Conservation (phyloP, 768 basidiomycete species). For the Cyclocybe cylindracea region DNA sequence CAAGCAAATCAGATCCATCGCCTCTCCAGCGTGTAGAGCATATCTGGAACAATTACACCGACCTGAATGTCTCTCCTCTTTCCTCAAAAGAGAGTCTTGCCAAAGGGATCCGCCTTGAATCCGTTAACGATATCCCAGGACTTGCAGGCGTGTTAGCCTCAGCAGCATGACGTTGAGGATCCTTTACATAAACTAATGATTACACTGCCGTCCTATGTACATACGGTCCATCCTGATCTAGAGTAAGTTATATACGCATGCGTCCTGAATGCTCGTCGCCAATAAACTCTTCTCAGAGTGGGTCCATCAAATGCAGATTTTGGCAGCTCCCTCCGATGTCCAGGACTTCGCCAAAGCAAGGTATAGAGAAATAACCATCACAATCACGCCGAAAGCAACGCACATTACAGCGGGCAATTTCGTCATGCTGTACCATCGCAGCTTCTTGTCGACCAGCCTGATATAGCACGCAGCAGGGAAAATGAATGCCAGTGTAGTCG, state of each 20-base stretch:
- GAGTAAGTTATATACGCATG: slow-evolving; percentile 14
- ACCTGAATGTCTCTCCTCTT: slow-evolving; percentile 70
- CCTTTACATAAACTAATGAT: slow-evolving; percentile 14
- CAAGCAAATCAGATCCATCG: slow-evolving; percentile 42
- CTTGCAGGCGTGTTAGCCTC: slow-evolving; percentile 39
- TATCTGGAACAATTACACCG: slow-evolving; percentile 65
- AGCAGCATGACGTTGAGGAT: neutral
- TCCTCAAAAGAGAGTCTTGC: slow-evolving; percentile 68
- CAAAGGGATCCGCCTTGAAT: slow-evolving; percentile 66
- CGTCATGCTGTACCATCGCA: slow-evolving; percentile 66
- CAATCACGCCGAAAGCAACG: slow-evolving; percentile 70
- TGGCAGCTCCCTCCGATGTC: slow-evolving; percentile 69
- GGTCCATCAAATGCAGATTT: slow-evolving; percentile 57
- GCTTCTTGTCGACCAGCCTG: slow-evolving; percentile 58
- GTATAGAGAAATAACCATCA: slow-evolving; percentile 76
- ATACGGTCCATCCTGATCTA: slow-evolving; percentile 21
- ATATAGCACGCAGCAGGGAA: slow-evolving; percentile 88
- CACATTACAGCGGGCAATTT: slow-evolving; percentile 80
- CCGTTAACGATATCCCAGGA: slow-evolving; percentile 55
- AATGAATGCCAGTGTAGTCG: slow-evolving; percentile 90
- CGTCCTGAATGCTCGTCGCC: neutral
- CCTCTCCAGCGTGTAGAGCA: slow-evolving; percentile 65
- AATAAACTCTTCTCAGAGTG: neutral
- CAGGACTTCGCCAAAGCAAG: slow-evolving; percentile 80
- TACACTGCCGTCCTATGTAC: slow-evolving; percentile 18